A percentile compares a stretch with the other conserved stretches of the same genome.
These are phyloP conservation scores for Blastobotrys elegans DNA, from an alignment of 1,139 yeast genomes.

Conservation along the genomic window DNA sequence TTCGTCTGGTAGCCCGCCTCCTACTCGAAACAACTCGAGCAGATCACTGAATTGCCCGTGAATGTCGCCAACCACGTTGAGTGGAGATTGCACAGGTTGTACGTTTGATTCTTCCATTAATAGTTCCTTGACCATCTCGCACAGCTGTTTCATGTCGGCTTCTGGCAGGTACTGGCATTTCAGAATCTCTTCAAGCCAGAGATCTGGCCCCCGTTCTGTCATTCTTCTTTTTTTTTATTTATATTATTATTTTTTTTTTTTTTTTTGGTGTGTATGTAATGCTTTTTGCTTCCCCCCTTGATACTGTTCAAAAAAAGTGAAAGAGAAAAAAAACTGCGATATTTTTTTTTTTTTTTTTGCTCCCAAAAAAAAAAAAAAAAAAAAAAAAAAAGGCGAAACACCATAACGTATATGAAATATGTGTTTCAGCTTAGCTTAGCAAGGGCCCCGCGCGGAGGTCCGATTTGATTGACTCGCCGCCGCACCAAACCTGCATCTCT, in stretches of 20 bases:
- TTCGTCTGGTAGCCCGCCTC: constrained; percentile 87
- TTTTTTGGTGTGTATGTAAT: not conserved
- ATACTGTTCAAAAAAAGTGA: not conserved
- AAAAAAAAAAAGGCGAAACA: not conserved
- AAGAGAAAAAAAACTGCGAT: not conserved
- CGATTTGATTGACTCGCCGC: too few species aligned
- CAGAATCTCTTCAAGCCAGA: constrained; percentile 91
- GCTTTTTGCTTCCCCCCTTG: not conserved
- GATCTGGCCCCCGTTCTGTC: constrained; percentile 87
- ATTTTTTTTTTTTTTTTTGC: not conserved
- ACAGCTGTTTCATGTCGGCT: constrained; percentile 90
- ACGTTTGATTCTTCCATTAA: constrained; percentile 92
- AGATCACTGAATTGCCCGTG: constrained; percentile 98
- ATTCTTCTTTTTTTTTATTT: constrained; percentile 36
- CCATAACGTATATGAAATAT: too few species aligned
- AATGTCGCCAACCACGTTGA: constrained; percentile 98
- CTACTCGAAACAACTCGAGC: constrained; percentile 81
- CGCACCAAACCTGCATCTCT: not conserved
- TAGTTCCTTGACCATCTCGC: constrained; percentile 87
- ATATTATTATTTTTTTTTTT: constrained; percentile 8
- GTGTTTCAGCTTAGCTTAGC: too few species aligned
- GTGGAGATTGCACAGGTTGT: constrained; percentile 95
- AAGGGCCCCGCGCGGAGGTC: too few species aligned
- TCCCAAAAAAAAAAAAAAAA: not conserved
- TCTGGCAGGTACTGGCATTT: constrained; percentile 87